Percentiles rank a stretch among this genome's conserved stretches.
Evolutionary conservation across 371 early-diverging fungal genomes (phyloP).

Genomic region (Lichtheimia ornata): DNA sequence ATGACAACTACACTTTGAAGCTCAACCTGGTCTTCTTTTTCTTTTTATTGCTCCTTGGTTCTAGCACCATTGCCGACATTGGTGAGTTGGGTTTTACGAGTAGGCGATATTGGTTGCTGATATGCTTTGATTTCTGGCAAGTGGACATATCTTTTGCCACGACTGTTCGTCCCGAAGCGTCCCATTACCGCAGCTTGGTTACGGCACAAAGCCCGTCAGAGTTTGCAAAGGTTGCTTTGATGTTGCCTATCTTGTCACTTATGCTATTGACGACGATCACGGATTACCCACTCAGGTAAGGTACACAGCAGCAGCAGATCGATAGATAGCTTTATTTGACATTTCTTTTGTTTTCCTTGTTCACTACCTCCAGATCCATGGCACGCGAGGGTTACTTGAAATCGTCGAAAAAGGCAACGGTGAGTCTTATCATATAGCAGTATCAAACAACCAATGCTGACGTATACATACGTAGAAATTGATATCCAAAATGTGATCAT

Average conservation of each 20-base stretch:
- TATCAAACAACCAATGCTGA: background rate
- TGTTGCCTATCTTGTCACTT: constrained; percentile 64
- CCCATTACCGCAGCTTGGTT: constrained; percentile 66
- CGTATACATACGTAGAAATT: constrained; percentile 34
- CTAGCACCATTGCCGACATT: constrained; percentile 71
- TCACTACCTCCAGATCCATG: constrained; percentile 49
- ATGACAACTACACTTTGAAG: too few species aligned
- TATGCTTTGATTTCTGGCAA: constrained; percentile 14
- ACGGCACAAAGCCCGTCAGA: constrained; percentile 57
- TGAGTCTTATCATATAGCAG: constrained; percentile 1
- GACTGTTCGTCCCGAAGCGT: constrained; percentile 60
- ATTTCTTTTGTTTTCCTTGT: too few species aligned
- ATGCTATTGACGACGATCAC: constrained; percentile 63
- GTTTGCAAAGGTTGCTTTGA: constrained; percentile 67
- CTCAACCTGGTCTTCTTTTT: background rate
- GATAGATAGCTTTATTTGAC: background rate
- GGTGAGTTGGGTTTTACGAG: constrained; percentile 31
- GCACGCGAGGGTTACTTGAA: constrained; percentile 64
- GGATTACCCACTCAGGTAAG: constrained; percentile 61
- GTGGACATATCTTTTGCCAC: constrained; percentile 67
- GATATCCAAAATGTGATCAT: constrained; percentile 53
- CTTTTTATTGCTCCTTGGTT: too few species aligned
- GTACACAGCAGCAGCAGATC: background rate
- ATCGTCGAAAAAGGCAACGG: constrained; percentile 60
- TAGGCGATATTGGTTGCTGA: background rate